phyloP scores from a whole-genome alignment of 2,329 filamentous ascomycete species.

The Nemania sp. region DNA sequence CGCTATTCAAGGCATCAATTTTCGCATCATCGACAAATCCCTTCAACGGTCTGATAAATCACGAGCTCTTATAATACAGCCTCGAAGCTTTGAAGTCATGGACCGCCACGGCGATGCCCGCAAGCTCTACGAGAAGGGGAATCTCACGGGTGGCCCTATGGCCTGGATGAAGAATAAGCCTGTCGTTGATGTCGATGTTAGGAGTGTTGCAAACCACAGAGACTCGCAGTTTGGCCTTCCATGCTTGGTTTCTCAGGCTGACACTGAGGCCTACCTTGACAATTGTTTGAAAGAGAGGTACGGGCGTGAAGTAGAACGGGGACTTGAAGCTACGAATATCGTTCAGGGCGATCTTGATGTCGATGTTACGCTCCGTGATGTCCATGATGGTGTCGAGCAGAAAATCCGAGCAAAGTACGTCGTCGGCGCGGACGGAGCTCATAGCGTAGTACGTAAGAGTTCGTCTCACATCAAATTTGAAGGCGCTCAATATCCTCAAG shows the following conservation, averaged over 20 bases:
- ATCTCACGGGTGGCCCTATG: constrained; percentile 11
- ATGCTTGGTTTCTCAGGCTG: constrained; percentile 71
- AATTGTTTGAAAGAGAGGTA: constrained; percentile 26
- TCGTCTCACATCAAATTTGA: constrained; percentile 54
- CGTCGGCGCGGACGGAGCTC: constrained; percentile 60
- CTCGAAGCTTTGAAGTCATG: constrained; percentile 63
- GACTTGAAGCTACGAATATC: constrained; percentile 35
- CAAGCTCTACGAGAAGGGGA: constrained; percentile 54
- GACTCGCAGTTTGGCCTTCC: constrained; percentile 26
- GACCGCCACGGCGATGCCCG: constrained; percentile 59
- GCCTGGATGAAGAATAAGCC: constrained; percentile 60
- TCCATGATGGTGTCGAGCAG: constrained; percentile 16
- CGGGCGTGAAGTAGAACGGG: constrained; percentile 49
- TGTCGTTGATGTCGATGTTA: constrained; percentile 58
- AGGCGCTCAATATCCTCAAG: constrained; percentile 57
- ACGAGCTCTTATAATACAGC: constrained; percentile 60
- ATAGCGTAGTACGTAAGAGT: constrained; percentile 56
- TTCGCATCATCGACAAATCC: constrained; percentile 42
- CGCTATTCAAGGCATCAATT: constrained; percentile 36
- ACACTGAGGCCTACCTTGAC: constrained; percentile 58
- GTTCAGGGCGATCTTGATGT: constrained; percentile 36
- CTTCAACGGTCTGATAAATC: constrained; percentile 52
- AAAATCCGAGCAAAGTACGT: constrained; percentile 51
- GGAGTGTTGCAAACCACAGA: constrained; percentile 18
- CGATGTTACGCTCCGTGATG: constrained; percentile 18